Evolutionary conservation across 2,329 filamentous ascomycete genomes (phyloP).

Genomic region (Emergomyces pasteurianus): DNA sequence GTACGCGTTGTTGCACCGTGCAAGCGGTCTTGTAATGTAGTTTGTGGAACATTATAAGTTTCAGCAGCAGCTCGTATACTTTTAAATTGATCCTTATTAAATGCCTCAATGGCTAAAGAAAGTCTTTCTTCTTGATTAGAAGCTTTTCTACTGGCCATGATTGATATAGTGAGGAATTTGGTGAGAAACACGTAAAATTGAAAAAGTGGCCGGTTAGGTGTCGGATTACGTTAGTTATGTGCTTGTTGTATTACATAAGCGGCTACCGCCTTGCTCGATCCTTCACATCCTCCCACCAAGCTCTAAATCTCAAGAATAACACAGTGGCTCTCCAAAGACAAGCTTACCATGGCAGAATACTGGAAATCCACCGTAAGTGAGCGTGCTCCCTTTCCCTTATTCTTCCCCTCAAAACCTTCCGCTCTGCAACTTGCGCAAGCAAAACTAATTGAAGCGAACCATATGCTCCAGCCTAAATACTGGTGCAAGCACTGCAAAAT

Average conservation of each 20-base stretch:
- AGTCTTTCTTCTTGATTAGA: too few relatives aligned
- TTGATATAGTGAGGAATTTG: too few relatives aligned
- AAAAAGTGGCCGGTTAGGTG: too few relatives aligned
- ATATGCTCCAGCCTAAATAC: conserved; percentile 55
- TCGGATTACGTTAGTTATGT: too few relatives aligned
- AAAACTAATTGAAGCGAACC: neutral
- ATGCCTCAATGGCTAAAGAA: too few relatives aligned
- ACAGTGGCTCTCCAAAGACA: neutral
- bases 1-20: too few relatives aligned
- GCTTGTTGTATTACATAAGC: neutral
- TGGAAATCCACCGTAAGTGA: conserved; percentile 77
- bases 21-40: too few relatives aligned
- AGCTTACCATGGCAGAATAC: conserved; percentile 70
- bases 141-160: too few relatives aligned
- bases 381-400: conserved; percentile 28
- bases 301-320: neutral
- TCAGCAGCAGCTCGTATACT: too few relatives aligned
- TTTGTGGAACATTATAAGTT: neutral
- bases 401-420: neutral
- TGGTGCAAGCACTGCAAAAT: conserved; percentile 96
- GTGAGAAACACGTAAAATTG: too few relatives aligned
- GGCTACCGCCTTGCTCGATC: neutral
- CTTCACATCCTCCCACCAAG: neutral
- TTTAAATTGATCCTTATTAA: too few relatives aligned
- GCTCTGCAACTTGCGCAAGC: too few relatives aligned